Evolutionary conservation across 495 filamentous ascomycete genomes (phyloP).

Genomic region (Neurospora sp.): DNA sequence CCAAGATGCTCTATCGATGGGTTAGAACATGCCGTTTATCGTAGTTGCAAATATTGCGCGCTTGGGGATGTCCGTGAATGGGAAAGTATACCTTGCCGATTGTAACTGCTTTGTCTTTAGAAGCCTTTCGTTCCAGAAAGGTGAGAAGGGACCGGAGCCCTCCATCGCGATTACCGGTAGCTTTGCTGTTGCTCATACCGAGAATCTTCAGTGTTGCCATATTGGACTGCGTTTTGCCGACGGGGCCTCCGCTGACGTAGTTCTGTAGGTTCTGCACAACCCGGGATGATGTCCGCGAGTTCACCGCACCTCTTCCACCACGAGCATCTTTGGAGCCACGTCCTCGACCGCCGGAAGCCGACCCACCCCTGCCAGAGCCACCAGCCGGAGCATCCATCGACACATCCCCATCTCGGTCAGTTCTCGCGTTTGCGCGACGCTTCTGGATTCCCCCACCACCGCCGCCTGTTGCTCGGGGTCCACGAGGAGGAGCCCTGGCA

Average conservation of each 20-base stretch:
- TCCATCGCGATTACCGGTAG: conserved; percentile 55
- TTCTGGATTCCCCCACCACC: conserved; percentile 60
- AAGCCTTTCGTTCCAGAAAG: conserved; percentile 77
- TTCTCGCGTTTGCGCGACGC: conserved; percentile 38
- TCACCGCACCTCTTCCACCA: conserved; percentile 1
- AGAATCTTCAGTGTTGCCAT: conserved; percentile 43
- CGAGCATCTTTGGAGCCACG: conserved; percentile 6
- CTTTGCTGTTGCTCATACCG: conserved; percentile 72
- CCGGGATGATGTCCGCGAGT: conserved; percentile 9
- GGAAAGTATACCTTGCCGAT: conserved; percentile 74
- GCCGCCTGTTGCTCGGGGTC: conserved; percentile 1
- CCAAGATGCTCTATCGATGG: conserved; percentile 54
- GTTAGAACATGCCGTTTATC: conserved; percentile 53
- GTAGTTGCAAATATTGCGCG: conserved; percentile 4
- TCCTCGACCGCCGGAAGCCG: conserved; percentile 17
- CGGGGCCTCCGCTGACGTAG: background rate
- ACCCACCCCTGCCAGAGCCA: conserved; percentile 18
- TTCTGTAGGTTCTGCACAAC: conserved; percentile 14
- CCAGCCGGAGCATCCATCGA: conserved; percentile 54
- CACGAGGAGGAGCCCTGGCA: conserved; percentile 4
- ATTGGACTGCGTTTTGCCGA: conserved; percentile 14
- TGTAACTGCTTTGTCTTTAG: conserved; percentile 47
- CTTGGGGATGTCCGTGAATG: background rate
- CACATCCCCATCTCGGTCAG: conserved; percentile 75
- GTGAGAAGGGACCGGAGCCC: conserved; percentile 58